Base-by-base conservation (phyloP, 768 basidiomycete genomes). In the Arthromyces matolae region DNA sequence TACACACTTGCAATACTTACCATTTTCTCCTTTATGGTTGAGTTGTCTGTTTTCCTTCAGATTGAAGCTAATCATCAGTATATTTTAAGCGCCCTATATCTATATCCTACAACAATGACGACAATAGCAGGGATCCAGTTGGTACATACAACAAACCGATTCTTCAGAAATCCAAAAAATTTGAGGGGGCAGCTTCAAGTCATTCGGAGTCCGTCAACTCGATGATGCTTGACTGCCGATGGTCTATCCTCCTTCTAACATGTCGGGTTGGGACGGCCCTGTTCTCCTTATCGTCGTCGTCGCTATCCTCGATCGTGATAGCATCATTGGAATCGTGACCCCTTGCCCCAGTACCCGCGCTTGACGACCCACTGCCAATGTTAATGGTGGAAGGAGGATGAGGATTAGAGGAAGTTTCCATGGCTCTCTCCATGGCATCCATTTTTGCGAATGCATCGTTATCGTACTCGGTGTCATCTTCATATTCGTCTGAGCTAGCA, bases 221-320 rank as follows among this genome's bases (percentile, higher is more conserved):
- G 55, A 88, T 80, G 23, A 87, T 69, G 20, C 47, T 10, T 33
- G 47, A 29, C 34, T 47, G 34, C 8, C 47, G 51, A 8, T 52
- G 58, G 25, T 60, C 65, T 10, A 69, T 61, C 28, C 76, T 66
- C 54, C 67, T 60, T 44, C 77, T 69, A 12, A 80, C 73, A 64
- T 75, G 73, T 38, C 80, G 61, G n/a, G 71, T 71, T 6, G 76
- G 69, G 2, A 73, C 70, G 4, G 76, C 77, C 29, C 73, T 63
- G 57, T 86, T 86, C 64, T 86, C 84, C 60, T 85, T 84, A 56
- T 84, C 78, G 13, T 76, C 76, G 22, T 72, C 69, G 9, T 77
- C 79, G 25, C 73, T 75, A 33, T 71, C 67, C 7, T 60, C 69
- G 39, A 76, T 71, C 27, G 61, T 61, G 39, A 79, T 76, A 5